These are phyloP conservation scores for Auricularia heimuer DNA, from an alignment of 768 basidiomycete species.

Conservation along the genomic window DNA sequence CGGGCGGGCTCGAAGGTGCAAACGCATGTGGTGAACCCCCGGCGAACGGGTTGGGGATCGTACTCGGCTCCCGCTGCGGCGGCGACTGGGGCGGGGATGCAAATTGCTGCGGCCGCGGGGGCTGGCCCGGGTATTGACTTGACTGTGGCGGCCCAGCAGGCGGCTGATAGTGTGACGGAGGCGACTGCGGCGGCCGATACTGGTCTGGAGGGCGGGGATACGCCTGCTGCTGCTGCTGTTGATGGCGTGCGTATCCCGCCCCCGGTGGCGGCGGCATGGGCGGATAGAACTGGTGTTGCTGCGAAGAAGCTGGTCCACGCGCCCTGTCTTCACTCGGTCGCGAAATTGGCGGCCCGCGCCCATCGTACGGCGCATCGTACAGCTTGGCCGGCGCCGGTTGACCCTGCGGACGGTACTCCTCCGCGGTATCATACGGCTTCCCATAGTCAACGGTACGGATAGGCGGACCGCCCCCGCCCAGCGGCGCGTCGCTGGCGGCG, in stretches of 20 bases:
- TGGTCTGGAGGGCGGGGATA: not conserved
- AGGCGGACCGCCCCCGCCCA: not conserved
- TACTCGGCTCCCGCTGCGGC: not conserved
- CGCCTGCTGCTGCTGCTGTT: not conserved
- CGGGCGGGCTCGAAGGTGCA: not conserved
- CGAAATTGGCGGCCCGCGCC: not conserved
- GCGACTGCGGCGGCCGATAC: not conserved
- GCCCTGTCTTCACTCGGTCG: not conserved
- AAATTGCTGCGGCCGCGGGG: too few relatives aligned
- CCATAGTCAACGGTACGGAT: not conserved
- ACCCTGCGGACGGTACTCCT: not conserved
- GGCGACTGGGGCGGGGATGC: too few relatives aligned
- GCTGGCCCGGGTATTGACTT: too few relatives aligned
- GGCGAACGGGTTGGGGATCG: not conserved
- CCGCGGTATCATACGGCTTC: not conserved
- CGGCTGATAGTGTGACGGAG: not conserved
- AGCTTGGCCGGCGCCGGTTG: not conserved
- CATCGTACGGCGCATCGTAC: not conserved
- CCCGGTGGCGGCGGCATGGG: not conserved
- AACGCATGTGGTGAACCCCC: not conserved
- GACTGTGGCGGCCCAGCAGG: not conserved
- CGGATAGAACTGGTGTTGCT: not conserved
- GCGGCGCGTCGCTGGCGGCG: not conserved
- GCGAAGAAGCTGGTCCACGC: not conserved
- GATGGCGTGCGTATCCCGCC: not conserved